Conservation (phyloP, 176 grass and related monocot genomes). For the Aegilops speltoides region DNA sequence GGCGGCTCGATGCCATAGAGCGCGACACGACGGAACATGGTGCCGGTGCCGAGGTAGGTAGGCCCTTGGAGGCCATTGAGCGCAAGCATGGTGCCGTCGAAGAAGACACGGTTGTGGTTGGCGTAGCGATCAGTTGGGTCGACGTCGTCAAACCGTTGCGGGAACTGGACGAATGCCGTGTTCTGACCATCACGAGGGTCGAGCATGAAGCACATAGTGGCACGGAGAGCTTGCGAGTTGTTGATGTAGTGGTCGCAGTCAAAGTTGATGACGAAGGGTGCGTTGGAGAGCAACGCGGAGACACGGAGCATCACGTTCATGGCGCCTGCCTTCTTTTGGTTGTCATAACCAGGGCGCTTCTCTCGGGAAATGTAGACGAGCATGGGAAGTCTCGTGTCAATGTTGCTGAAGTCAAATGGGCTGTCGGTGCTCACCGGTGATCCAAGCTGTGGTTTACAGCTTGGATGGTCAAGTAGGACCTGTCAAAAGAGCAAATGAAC, state of each 20-base stretch:
- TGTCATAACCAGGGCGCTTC: conserved; percentile 19
- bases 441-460: not conserved
- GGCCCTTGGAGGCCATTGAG: conserved; percentile 70
- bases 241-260: conserved; percentile 46
- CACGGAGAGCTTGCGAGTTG: conserved; percentile 28
- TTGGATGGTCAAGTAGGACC: conserved; percentile 18
- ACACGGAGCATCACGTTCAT: conserved; percentile 32
- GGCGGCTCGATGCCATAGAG: conserved; percentile 33
- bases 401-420: conserved; percentile 17
- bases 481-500: not conserved
- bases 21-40: conserved; percentile 20
- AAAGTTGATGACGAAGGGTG: conserved; percentile 40
- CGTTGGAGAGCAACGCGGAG: conserved; percentile 35
- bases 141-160: conserved; percentile 74
- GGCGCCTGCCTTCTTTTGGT: conserved; percentile 6
- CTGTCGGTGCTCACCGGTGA: not conserved
- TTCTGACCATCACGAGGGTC: conserved; percentile 41
- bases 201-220: conserved; percentile 27
- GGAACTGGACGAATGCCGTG: conserved; percentile 79
- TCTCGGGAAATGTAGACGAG: conserved; percentile 34
- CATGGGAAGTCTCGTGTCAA: conserved; percentile 33
- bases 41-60: conserved; percentile 38
- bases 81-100: conserved; percentile 86
- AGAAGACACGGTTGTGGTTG: conserved; percentile 93
- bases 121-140: conserved; percentile 82